phyloP scores from a whole-genome alignment of 805 yeast species.

The Sungouiella thailandica region DNA sequence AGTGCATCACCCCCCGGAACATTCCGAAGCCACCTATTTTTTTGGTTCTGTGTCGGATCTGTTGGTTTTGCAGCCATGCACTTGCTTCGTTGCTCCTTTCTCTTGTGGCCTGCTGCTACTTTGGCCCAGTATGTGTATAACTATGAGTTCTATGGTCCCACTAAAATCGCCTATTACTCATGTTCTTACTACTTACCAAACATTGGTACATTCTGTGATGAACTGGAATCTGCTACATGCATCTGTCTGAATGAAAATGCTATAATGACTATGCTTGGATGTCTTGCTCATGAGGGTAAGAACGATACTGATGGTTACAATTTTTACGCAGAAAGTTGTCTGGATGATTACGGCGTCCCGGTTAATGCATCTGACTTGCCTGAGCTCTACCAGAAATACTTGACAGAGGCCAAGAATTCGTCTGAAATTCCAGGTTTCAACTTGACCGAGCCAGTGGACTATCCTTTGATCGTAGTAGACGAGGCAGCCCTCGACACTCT shows the following conservation, averaged over 20 bases:
- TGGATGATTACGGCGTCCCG: constrained; percentile 22
- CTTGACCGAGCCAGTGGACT: constrained; percentile 7
- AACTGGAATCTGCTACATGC: not conserved
- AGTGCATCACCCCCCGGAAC: too few relatives aligned
- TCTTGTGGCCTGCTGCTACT: not conserved
- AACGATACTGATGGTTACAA: constrained; percentile 6
- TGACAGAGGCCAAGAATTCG: constrained; percentile 12
- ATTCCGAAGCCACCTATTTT: too few relatives aligned
- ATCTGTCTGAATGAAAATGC: not conserved
- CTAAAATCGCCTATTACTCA: not conserved
- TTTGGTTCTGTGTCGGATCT: too few relatives aligned
- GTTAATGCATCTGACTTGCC: constrained; percentile 69
- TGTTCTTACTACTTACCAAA: not conserved
- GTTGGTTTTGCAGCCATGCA: too few relatives aligned
- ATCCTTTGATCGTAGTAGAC: constrained; percentile 17
- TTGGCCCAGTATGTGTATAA: not conserved
- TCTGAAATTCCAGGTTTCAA: constrained; percentile 5
- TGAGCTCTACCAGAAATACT: constrained; percentile 27
- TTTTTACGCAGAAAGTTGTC: not conserved
- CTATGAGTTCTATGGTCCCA: not conserved
- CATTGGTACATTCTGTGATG: not conserved
- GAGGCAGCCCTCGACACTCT: not conserved
- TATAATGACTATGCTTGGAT: constrained; percentile 1
- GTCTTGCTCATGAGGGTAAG: constrained; percentile 3
- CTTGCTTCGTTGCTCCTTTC: not conserved